Evolutionary conservation across 2,329 filamentous ascomycete species (phyloP).

Genomic region (Diaporthe sp.): DNA sequence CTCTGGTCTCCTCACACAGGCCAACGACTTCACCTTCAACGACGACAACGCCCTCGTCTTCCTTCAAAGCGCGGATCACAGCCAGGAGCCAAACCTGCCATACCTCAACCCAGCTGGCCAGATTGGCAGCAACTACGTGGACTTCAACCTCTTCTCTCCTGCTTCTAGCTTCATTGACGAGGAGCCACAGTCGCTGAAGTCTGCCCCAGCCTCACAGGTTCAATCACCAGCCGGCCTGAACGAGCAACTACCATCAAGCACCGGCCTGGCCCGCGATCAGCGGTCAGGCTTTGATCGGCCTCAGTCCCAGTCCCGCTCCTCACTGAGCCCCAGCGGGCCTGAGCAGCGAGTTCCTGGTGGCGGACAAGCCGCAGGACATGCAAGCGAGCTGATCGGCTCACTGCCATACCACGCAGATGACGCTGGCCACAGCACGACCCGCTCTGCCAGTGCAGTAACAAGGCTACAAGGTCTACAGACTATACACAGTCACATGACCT

Average conservation of each 20-base stretch:
- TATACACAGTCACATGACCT: background rate
- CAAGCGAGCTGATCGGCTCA: conserved; percentile 12
- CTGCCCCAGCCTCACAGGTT: conserved; percentile 22
- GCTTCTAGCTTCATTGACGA: conserved; percentile 63
- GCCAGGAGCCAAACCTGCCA: conserved; percentile 51
- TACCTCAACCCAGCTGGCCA: conserved; percentile 55
- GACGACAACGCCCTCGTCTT: conserved; percentile 42
- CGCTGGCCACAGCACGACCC: conserved; percentile 11
- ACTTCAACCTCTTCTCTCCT: conserved; percentile 70
- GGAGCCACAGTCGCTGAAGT: conserved; percentile 53
- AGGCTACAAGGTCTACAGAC: conserved; percentile 2
- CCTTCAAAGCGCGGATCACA: conserved; percentile 18
- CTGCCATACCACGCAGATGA: conserved; percentile 36
- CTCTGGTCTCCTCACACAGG: conserved; percentile 30
- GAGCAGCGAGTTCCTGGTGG: conserved; percentile 20
- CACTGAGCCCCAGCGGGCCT: background rate
- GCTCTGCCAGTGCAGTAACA: background rate
- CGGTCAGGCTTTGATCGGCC: conserved; percentile 29
- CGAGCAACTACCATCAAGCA: conserved; percentile 7
- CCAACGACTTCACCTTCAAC: conserved; percentile 39
- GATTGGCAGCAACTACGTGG: conserved; percentile 61
- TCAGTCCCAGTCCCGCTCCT: conserved; percentile 13
- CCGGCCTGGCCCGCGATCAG: conserved; percentile 20
- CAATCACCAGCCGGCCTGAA: conserved; percentile 11
- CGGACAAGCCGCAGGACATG: background rate